phyloP scores from a whole-genome alignment of 495 filamentous ascomycete genomes.

The Aspergillus wentii region DNA sequence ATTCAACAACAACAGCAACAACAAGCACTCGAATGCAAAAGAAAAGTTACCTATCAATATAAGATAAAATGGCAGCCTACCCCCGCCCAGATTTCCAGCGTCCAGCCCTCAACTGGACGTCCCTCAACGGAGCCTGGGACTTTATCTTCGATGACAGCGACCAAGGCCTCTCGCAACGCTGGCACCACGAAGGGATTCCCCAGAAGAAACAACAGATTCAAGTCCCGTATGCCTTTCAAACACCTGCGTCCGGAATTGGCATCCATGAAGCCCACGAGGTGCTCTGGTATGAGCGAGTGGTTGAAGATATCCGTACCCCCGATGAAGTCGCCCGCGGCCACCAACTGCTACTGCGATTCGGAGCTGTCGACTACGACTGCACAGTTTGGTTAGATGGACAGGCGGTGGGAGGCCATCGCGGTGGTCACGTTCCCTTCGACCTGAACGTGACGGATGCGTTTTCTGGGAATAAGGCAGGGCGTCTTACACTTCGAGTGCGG shows the following conservation, averaged over 20 bases:
- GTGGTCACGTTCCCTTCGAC: constrained; percentile 36
- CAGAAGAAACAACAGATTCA: constrained; percentile 37
- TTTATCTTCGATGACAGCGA: constrained; percentile 56
- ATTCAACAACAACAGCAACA: no score
- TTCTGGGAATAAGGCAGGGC: neutral
- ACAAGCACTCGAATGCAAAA: no score
- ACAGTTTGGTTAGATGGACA: constrained; percentile 26
- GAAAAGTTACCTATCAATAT: no score
- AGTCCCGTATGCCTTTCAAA: constrained; percentile 57
- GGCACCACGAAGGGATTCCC: constrained; percentile 23
- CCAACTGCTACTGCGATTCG: constrained; percentile 28
- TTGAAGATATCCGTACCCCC: constrained; percentile 40
- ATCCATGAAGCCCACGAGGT: constrained; percentile 53
- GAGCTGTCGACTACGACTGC: constrained; percentile 35
- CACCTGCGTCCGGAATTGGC: constrained; percentile 48
- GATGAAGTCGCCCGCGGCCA: constrained; percentile 11
- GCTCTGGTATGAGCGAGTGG: constrained; percentile 52
- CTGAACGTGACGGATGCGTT: constrained; percentile 27
- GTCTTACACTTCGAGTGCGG: constrained; percentile 23
- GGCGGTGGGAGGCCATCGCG: constrained; percentile 20
- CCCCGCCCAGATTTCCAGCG: constrained; percentile 53
- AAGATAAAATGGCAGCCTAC: constrained; percentile 24
- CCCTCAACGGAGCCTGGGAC: constrained; percentile 51
- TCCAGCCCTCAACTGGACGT: constrained; percentile 42
- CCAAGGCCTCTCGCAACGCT: constrained; percentile 32